Evolutionary conservation across 176 grass and related monocot species (phyloP), one percentile per base, ranked within the genome.

Genomic region (Chloris gayana): DNA sequence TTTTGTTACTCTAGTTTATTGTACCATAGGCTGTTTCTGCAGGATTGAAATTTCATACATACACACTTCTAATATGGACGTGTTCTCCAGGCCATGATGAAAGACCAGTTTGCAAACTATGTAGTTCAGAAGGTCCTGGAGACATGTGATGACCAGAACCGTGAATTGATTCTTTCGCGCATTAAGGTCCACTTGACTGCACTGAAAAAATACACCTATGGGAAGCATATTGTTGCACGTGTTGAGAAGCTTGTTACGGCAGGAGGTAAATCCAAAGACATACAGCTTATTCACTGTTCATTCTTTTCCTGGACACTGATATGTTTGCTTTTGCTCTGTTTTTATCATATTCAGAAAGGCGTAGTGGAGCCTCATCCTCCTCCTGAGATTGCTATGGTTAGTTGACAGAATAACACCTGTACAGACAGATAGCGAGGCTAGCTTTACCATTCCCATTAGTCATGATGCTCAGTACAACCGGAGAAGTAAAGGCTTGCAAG

Each of bases 91-190:
- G 92, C 87, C 57, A 98, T 98, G 96, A 98, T 98, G 96, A 98
- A 98, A 88, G 96, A 98, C 80, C 96, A 98, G 88, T 98, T 95
- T 87, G 96, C 74, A 18, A 98, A 98, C 63, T 98, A 98, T 80
- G 96, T 98, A 21, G 96, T 98, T 49, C 96, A 98, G 59, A 98
- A 98, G 81, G 96, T 98, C 77, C 71, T 98, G 14, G 96, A 98
- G 81, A 98, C 91, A 14, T 98, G 96, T 59, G 90, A 98, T 66
- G 90, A 98, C 63, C 90, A 87, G 58, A 95, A 95, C 56, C 90
- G 96, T 72, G 96, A 98, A 68, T 74, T 93, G 66, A 98, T 98
- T 57, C 84, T 98, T 70, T 95, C 92, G 1, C 96, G 96, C 37
- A 91, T 98, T 71, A 98, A 95, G 80, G 92, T 95, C n/a, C 96